phyloP scores from a whole-genome alignment of 106 monocot genomes.

The Hemerocallis citrina region DNA sequence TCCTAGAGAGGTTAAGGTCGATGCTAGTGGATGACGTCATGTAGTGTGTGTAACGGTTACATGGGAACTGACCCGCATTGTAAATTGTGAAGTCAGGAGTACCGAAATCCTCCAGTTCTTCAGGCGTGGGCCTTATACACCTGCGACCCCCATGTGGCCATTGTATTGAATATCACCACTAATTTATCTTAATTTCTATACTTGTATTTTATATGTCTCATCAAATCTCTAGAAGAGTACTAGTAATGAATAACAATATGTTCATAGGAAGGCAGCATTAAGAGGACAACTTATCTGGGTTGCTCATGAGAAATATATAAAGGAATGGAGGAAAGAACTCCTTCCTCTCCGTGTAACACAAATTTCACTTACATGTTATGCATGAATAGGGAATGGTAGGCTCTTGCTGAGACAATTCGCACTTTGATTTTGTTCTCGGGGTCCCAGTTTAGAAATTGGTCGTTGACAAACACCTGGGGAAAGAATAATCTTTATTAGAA shows the following conservation, averaged over 20 bases:
- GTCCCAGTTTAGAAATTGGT: conserved; percentile 99
- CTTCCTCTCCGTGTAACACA: not conserved
- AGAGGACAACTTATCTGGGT: conserved; percentile 52
- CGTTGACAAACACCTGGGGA: conserved; percentile 87
- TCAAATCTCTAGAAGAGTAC: not conserved
- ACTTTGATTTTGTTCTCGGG: conserved; percentile 88
- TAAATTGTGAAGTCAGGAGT: conserved; percentile 97
- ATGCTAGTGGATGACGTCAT: conserved; percentile 98
- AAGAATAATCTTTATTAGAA: not conserved
- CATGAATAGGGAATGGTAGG: conserved; percentile 99
- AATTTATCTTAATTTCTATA: not conserved
- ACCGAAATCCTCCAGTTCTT: conserved; percentile 93
- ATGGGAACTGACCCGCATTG: conserved; percentile 92
- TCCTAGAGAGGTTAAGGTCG: conserved; percentile 83
- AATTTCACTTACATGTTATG: conserved; percentile 86
- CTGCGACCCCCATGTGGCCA: conserved; percentile 40
- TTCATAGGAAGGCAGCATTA: conserved; percentile 10
- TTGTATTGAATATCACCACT: conserved; percentile 15
- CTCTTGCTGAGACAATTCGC: conserved; percentile 91
- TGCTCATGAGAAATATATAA: not conserved
- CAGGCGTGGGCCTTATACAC: conserved; percentile 91
- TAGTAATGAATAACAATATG: conserved; percentile 8
- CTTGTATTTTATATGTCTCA: conserved; percentile 4
- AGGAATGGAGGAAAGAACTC: conserved; percentile 8
- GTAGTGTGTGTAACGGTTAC: conserved; percentile 98